Evolutionary conservation across 768 basidiomycete species (phyloP).

Genomic region (Lentinula guzmanii): DNA sequence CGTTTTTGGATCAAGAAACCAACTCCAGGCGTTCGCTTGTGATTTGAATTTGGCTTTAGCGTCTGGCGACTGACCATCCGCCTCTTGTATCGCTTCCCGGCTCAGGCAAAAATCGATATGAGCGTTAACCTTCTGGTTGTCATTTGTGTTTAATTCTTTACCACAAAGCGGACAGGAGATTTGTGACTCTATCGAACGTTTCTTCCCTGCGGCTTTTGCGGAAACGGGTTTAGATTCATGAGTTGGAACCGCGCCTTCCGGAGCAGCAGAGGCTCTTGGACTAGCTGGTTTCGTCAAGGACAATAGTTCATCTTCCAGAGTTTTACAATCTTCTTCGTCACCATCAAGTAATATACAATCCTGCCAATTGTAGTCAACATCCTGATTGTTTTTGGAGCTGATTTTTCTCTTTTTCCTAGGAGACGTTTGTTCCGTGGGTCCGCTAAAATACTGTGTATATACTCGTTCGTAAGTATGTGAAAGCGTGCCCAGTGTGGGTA

Average conservation of each 20-base stretch:
- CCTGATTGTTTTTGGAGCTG: slow-evolving; percentile 11
- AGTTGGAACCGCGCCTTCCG: not conserved
- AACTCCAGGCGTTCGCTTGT: slow-evolving; percentile 3
- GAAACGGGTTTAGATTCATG: not conserved
- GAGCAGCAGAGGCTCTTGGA: not conserved
- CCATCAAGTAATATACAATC: slow-evolving; percentile 52
- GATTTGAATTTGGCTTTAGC: not conserved
- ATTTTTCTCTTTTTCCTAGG: slow-evolving; percentile 36
- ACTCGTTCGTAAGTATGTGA: not conserved
- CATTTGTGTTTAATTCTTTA: slow-evolving; percentile 53
- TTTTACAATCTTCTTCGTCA: slow-evolving; percentile 36
- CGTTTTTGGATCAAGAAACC: slow-evolving; percentile 7
- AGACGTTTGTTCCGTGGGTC: slow-evolving; percentile 18
- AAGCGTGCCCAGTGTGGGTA: not conserved
- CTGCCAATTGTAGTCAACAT: slow-evolving; percentile 11
- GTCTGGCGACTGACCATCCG: slow-evolving; percentile 41
- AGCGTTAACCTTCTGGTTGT: slow-evolving; percentile 73
- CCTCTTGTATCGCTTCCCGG: slow-evolving; percentile 67
- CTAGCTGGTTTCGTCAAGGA: not conserved
- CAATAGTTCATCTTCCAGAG: not conserved
- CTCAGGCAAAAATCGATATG: slow-evolving; percentile 90
- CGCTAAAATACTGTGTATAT: slow-evolving; percentile 51
- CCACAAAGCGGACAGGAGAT: slow-evolving; percentile 66
- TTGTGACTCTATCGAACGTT: slow-evolving; percentile 24
- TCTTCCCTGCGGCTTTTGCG: slow-evolving; percentile 14